Base-by-base conservation (phyloP, 345 rosid species). In the Arabis hirsuta region DNA sequence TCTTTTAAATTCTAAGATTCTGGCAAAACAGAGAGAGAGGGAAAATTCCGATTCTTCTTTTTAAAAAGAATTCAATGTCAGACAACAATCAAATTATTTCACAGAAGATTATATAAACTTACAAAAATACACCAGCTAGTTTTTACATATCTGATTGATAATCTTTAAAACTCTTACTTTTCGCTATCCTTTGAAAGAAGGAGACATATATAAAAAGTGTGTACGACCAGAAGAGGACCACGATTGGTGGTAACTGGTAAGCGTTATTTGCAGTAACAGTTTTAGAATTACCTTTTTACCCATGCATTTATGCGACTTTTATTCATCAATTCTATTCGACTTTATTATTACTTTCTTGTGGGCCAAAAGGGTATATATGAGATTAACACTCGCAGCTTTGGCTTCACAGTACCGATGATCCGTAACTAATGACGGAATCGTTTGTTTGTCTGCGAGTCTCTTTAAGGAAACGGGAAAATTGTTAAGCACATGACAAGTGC, bases 201-300 rank as follows among this genome's bases (percentile, higher is more conserved):
- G 53, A 71, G 69, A 62, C 22, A 12, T 53, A 55, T 51, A 22
- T 14, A 16, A 42, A 43, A 59, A 31, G 45, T 62, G 56, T 63
- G 56, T 62, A 32, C 48, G 65, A 69, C 27, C 65, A 62, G 51
- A 60, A 59, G 74, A 51, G 31, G 48, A 62, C 58, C 52, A 64
- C 42, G 51, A 73, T 55, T 73, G 65, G 71, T 64, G 41, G 65
- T 64, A 64, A 63, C 57, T 24, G 76, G 65, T 55, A 27, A 73
- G 58, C 65, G 51, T 73, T 55, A 46, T 73, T 73, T 43, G 63
- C 41, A 43, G 6, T 14, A 39, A 14, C 44, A 14, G 12, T 26
- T 36, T 1, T 14, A 0, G 12, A 55, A 14, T 32, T 45, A 72
- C 64, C 0, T 3, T 11, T 36, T 22, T 54, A 24, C 64, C 76